These are phyloP conservation scores for Mimosa pudica DNA, from an alignment of 306 rosid species.

Conservation along the genomic window DNA sequence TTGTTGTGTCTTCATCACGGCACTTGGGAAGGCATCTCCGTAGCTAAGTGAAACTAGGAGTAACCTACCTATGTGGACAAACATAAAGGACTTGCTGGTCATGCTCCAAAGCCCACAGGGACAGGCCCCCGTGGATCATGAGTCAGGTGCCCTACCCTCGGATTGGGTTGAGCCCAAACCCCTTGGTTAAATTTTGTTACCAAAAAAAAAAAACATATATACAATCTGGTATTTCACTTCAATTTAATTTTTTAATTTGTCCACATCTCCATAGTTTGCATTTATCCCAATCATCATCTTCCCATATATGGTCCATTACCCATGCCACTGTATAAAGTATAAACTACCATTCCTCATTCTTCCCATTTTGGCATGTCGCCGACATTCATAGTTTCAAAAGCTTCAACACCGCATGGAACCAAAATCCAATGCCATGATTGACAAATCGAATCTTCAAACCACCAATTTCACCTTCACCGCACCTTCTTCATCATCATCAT, in stretches of 20 bases:
- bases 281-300: neutral
- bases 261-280: neutral
- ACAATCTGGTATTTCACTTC: too few relatives aligned
- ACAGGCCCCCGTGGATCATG: too few relatives aligned
- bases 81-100: too few relatives aligned
- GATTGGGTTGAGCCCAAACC: too few relatives aligned
- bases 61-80: too few relatives aligned
- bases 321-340: neutral
- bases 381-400: constrained; percentile 43
- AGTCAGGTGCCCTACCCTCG: too few relatives aligned
- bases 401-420: constrained; percentile 53
- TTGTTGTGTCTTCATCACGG: too few relatives aligned
- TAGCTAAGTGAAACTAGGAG: too few relatives aligned
- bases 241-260: neutral
- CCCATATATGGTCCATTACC: neutral
- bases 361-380: constrained; percentile 44
- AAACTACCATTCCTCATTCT: neutral
- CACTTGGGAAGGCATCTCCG: too few relatives aligned
- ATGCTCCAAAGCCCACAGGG: too few relatives aligned
- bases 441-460: constrained; percentile 35
- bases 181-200: too few relatives aligned
- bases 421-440: constrained; percentile 46
- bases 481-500: constrained; percentile 44
- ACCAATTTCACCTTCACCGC: constrained; percentile 49
- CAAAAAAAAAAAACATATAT: too few relatives aligned